A percentile compares a stretch with the other conserved stretches of the same genome.
phyloP scores from a whole-genome alignment of 2,329 filamentous ascomycete species.

The Colletotrichum sp. region DNA sequence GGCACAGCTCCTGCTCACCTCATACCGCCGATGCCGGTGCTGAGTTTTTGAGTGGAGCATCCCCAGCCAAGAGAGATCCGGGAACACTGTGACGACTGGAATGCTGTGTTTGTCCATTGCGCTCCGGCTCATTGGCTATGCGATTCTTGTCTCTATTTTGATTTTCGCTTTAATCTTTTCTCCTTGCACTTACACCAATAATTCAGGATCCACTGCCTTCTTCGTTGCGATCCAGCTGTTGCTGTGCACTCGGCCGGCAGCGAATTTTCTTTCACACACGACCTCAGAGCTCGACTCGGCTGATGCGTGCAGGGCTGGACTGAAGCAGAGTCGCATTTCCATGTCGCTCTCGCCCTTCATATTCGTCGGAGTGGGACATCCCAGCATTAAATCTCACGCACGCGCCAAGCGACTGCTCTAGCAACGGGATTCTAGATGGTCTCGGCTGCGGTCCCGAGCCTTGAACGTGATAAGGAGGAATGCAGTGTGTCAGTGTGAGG shows the following conservation, averaged over 20 bases:
- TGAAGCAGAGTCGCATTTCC: background rate
- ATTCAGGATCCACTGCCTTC: background rate
- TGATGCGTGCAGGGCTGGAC: background rate
- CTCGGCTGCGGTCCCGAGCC: background rate
- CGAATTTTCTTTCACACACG: background rate
- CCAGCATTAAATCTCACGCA: background rate
- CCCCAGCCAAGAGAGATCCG: background rate
- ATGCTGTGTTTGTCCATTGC: background rate
- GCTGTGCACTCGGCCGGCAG: background rate
- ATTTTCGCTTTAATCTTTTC: background rate
- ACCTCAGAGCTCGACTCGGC: background rate
- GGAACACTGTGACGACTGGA: background rate
- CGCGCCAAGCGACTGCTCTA: background rate
- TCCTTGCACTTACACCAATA: background rate
- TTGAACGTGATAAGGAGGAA: background rate
- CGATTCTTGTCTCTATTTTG: background rate
- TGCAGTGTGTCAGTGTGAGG: background rate
- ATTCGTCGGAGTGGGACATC: background rate
- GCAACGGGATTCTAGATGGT: background rate
- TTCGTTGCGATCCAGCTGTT: background rate
- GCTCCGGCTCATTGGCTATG: background rate
- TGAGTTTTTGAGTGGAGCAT: background rate
- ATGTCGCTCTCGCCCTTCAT: background rate
- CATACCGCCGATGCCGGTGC: conserved; percentile 14
- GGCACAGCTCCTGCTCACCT: background rate